Evolutionary conservation across 352 stramenopile genomes (phyloP), one percentile per base, ranked within the genome.

Genomic region (Globisporangium polare): DNA sequence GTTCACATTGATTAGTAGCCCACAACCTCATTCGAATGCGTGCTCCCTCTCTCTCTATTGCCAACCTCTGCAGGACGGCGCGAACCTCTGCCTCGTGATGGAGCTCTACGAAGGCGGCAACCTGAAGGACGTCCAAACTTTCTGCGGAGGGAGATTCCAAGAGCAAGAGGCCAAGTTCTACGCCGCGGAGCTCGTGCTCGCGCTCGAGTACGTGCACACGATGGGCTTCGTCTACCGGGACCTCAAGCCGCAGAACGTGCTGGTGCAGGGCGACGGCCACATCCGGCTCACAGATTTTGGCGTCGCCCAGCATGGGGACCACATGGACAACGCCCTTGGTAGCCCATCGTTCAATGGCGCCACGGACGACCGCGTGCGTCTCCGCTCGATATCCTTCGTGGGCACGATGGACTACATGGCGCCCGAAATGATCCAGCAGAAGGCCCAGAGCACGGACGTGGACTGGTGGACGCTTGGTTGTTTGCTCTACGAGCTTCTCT

Each of bases 161-260:
- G 42, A 73, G 53, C 47, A 62, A 66, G 63, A 76, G 63, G 65
- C 62, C 65, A 77, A 68, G 49, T 98, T 99, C 68, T 99, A 99
- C 75, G 78, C 97, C 6, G 96, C 93, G 2, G 97, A 99, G 73
- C 92, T 99, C 46, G 90, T 98, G 39, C 67, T 90, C 18, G 83
- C 94, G 0, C 71, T 99, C 13, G 94, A 99, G 58, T 77, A 77
- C 31, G 55, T 82, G 1, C 74, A 82, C 52, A 69, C 66, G 0
- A 72, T 77, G 61, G 68, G 65, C 15, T 68, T 79, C 41, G 67
- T 86, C 3, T 78, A 66, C 39, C 64, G 68, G 56, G 69, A 63
- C 77, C 69, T 93, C n/a, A 92, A 93, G 67, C 80, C 80, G 5
- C 61, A 75, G 58, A 75, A 75, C 37, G 62, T 75, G 29, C 51